Evolutionary conservation across 2,329 filamentous ascomycete species (phyloP), one percentile per base, ranked within the genome.

Genomic region (Hypoxylon sp.): DNA sequence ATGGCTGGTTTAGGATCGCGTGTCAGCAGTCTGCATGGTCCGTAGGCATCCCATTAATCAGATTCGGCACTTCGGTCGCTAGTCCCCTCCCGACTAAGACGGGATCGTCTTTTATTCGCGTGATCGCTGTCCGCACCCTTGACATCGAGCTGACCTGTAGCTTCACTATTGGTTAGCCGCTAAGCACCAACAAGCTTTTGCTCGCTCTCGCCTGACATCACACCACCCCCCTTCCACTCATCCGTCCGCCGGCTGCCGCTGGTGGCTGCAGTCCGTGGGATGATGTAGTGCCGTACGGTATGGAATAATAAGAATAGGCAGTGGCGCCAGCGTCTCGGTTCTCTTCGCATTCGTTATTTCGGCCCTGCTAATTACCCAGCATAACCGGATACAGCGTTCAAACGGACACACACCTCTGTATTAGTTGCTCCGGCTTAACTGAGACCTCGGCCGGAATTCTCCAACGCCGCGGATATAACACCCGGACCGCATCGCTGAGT

Each of bases 181-280:
- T 31, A 27, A 27, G 30, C 11, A 22, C 22, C 20, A 10, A 44
- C 8, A 33, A 35, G 50, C 49, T 44, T 33, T 7, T 40, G 1
- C 20, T 30, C 31, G n/a, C 2, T 25, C 68, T 70, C 53, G 64
- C 14, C 64, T 68, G 64, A 70, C 61, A 65, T 70, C 68, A 68
- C 58, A 65, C 68, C 68, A 70, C 64, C 17, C 14, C 14, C 14
- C 0, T 42, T 40, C 57, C 27, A 25, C 25, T 20, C 14, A 50
- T 7, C 46, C 25, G 30, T n/a, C 40, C 37, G 30, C 49, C 7
- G 14, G 37, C 17, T 14, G 8, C 55, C 33, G 56, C 27, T 17
- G 30, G 11, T 50, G n/a, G 20, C 25, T 56, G 20, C 10, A 6
- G 22, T 44, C 40, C 6, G 33, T 25, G 20, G 35, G 4, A 35